These are phyloP conservation scores for Xylaria sp. DNA, from an alignment of 2,329 filamentous ascomycete species.

Conservation along the genomic window DNA sequence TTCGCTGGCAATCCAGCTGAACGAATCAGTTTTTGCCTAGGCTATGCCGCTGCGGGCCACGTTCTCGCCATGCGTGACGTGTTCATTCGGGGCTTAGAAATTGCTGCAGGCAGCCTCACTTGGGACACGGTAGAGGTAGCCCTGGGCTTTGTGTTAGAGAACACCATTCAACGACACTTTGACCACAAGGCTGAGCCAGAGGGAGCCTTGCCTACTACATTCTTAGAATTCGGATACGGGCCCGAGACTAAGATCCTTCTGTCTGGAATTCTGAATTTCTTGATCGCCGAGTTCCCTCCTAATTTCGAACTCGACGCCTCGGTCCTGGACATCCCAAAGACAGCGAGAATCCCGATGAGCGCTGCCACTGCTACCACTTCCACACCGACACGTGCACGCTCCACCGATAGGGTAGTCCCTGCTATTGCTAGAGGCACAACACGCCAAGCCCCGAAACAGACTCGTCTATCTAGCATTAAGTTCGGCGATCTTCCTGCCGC, in stretches of 20 bases:
- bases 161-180: conserved; percentile 48
- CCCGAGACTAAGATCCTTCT: conserved; percentile 66
- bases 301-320: conserved; percentile 68
- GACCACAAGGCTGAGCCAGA: conserved; percentile 41
- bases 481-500: conserved; percentile 72
- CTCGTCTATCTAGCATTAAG: conserved; percentile 70
- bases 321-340: conserved; percentile 51
- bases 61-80: conserved; percentile 66
- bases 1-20: conserved; percentile 55
- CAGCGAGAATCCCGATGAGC: conserved; percentile 59
- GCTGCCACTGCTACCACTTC: conserved; percentile 44
- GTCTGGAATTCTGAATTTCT: conserved; percentile 65
- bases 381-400: conserved; percentile 43
- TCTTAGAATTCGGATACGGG: conserved; percentile 61
- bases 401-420: conserved; percentile 50
- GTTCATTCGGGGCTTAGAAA: conserved; percentile 66
- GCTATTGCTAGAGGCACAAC: conserved; percentile 54
- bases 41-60: conserved; percentile 71
- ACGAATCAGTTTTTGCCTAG: conserved; percentile 66
- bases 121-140: conserved; percentile 72
- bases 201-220: conserved; percentile 31
- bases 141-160: conserved; percentile 66
- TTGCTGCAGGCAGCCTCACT: conserved; percentile 66
- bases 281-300: conserved; percentile 67
- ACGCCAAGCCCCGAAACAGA: conserved; percentile 54